A percentile compares a stretch with the other conserved stretches of the same genome.
These are phyloP conservation scores for Rubus idaeus DNA, from an alignment of 306 rosid species.

Conservation along the genomic window DNA sequence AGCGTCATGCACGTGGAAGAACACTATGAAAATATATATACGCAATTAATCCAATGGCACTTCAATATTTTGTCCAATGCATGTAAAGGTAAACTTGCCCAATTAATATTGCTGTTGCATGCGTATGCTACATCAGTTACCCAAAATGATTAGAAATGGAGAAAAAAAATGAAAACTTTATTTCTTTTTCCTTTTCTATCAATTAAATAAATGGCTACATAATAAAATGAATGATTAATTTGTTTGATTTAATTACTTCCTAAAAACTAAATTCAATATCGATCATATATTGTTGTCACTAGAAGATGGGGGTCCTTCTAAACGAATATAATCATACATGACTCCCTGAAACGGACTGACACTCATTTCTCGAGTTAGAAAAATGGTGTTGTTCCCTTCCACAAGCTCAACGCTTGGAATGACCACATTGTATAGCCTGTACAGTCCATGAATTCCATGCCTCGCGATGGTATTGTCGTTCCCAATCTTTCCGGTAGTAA, in stretches of 20 bases:
- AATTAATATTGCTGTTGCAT: no score
- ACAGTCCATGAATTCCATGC: slow-evolving; percentile 39
- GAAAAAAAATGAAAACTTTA: no score
- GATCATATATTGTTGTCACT: background rate
- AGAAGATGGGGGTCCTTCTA: slow-evolving; percentile 29
- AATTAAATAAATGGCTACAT: background rate
- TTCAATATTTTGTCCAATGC: no score
- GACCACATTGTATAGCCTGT: slow-evolving; percentile 22
- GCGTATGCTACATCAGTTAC: background rate
- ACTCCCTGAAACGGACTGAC: slow-evolving; percentile 31
- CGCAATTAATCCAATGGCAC: background rate
- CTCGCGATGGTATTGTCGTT: slow-evolving; percentile 34
- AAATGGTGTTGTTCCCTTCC: slow-evolving; percentile 30
- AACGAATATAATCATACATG: slow-evolving; percentile 38
- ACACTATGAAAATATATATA: no score
- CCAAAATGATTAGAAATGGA: no score
- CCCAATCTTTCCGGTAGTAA: slow-evolving; percentile 26
- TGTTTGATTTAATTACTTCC: background rate
- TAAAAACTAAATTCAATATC: background rate
- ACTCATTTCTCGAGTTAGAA: slow-evolving; percentile 23
- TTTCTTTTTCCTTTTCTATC: background rate
- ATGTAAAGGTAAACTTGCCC: background rate
- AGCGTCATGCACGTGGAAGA: background rate
- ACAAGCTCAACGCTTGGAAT: slow-evolving; percentile 16
- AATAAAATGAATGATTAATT: background rate